Percentiles rank a stretch among this genome's conserved stretches.
Evolutionary conservation across 352 stramenopile genomes (phyloP).

Genomic region (Pythium sukuiense): DNA sequence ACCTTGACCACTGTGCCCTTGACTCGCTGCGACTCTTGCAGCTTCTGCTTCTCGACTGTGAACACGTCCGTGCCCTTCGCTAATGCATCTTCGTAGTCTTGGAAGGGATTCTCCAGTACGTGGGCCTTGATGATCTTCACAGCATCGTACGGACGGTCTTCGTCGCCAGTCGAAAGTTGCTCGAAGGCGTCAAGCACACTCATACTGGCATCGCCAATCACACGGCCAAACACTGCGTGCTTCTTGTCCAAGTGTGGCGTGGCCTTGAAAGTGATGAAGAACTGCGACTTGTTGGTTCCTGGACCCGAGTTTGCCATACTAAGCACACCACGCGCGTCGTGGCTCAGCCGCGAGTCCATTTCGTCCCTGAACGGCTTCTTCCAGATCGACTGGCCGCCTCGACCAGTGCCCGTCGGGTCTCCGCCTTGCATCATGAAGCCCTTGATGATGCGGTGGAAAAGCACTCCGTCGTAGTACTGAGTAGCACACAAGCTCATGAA

Average conservation of each 20-base stretch:
- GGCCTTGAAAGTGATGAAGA: slow-evolving; percentile 98
- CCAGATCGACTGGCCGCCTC: slow-evolving; percentile 94
- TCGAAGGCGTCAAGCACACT: slow-evolving; percentile 85
- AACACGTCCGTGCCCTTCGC: slow-evolving; percentile 58
- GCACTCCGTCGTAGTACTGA: slow-evolving; percentile 93
- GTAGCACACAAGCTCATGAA: slow-evolving; percentile 94
- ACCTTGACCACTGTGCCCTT: slow-evolving; percentile 82
- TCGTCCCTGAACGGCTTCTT: slow-evolving; percentile 95
- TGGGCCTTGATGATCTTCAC: slow-evolving; percentile 78
- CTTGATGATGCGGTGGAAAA: slow-evolving; percentile 96
- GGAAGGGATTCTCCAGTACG: slow-evolving; percentile 90
- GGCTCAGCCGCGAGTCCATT: slow-evolving; percentile 89
- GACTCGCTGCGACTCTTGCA: slow-evolving; percentile 47
- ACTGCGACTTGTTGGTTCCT: slow-evolving; percentile 97
- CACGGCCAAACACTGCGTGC: slow-evolving; percentile 95
- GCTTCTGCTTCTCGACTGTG: slow-evolving; percentile 48
- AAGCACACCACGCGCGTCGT: slow-evolving; percentile 90
- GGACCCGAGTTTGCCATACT: slow-evolving; percentile 97
- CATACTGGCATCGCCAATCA: slow-evolving; percentile 87
- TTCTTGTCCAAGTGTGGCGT: slow-evolving; percentile 98
- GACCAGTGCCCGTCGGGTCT: slow-evolving; percentile 94
- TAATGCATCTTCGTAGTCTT: slow-evolving; percentile 76
- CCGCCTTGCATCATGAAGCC: slow-evolving; percentile 97
- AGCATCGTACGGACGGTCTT: slow-evolving; percentile 84
- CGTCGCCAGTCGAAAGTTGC: slow-evolving; percentile 57